Conservation (phyloP, 176 grass and related monocot genomes). For the Saccharum officinarum region DNA sequence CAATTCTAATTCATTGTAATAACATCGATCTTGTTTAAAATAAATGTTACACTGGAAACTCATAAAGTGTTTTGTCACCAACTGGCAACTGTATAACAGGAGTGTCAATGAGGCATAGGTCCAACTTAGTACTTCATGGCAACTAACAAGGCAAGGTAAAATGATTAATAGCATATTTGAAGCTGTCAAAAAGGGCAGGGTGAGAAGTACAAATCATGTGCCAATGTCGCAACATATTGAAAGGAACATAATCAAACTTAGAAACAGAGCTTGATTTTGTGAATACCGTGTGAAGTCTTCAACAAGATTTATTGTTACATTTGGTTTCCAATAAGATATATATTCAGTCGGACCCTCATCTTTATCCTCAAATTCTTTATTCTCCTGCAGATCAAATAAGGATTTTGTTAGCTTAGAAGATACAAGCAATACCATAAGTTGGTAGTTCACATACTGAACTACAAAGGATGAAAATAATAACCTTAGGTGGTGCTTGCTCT, state of each 20-base stretch:
- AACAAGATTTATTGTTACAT: slow-evolving; percentile 94
- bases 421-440: slow-evolving; percentile 14
- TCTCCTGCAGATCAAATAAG: slow-evolving; percentile 42
- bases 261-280: slow-evolving; percentile 23
- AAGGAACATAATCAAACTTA: slow-evolving; percentile 13
- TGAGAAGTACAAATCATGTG: slow-evolving; percentile 6
- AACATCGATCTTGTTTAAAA: background rate
- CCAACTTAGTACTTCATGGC: background rate
- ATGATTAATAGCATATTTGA: slow-evolving; percentile 18
- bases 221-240: background rate
- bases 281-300: slow-evolving; percentile 92
- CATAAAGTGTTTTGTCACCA: background rate
- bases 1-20: background rate
- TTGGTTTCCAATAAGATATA: slow-evolving; percentile 96
- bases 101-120: background rate
- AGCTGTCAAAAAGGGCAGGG: background rate
- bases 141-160: background rate
- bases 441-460: background rate
- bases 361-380: slow-evolving; percentile 62
- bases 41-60: background rate
- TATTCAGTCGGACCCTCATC: slow-evolving; percentile 78
- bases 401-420: slow-evolving; percentile 31
- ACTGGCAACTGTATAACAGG: background rate
- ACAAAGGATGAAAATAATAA: slow-evolving; percentile 31
- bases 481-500: slow-evolving; percentile 48